Conservation (phyloP, 768 basidiomycete species). For the Lactarius hengduanensis region DNA sequence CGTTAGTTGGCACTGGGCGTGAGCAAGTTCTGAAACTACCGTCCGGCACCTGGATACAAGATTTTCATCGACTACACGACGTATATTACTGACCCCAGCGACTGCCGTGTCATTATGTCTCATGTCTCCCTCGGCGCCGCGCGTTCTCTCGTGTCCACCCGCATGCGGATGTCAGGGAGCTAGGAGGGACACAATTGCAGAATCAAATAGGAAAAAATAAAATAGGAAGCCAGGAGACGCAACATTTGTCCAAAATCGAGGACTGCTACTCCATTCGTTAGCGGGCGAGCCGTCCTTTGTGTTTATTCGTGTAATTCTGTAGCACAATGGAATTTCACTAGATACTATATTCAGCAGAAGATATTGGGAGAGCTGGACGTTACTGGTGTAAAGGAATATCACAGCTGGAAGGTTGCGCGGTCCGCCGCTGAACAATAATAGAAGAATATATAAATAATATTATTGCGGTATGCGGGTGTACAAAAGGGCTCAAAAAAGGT, state of each 20-base stretch:
- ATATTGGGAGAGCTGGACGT: too few relatives aligned
- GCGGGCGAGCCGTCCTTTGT: not conserved
- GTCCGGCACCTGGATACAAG: not conserved
- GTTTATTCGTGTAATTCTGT: not conserved
- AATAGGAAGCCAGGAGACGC: slow-evolving; percentile 32
- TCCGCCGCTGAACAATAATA: not conserved
- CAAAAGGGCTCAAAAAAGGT: not conserved
- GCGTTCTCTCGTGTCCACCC: slow-evolving; percentile 29
- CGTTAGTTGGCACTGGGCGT: slow-evolving; percentile 53
- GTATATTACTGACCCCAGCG: slow-evolving; percentile 18
- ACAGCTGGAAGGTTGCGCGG: too few relatives aligned
- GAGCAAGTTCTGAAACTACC: not conserved
- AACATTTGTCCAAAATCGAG: not conserved
- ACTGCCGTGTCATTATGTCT: slow-evolving; percentile 6
- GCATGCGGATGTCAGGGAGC: slow-evolving; percentile 34
- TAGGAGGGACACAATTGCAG: slow-evolving; percentile 18
- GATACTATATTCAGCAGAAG: too few relatives aligned
- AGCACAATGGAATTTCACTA: not conserved
- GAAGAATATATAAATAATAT: not conserved
- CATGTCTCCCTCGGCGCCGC: slow-evolving; percentile 27
- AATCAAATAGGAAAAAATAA: not conserved
- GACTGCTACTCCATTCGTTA: not conserved
- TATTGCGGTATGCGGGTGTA: slow-evolving; percentile 6
- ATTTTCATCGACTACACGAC: slow-evolving; percentile 16
- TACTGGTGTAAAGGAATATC: too few relatives aligned